phyloP scores from a whole-genome alignment of 2,329 filamentous ascomycete genomes.

The Ambrosiella xylebori region DNA sequence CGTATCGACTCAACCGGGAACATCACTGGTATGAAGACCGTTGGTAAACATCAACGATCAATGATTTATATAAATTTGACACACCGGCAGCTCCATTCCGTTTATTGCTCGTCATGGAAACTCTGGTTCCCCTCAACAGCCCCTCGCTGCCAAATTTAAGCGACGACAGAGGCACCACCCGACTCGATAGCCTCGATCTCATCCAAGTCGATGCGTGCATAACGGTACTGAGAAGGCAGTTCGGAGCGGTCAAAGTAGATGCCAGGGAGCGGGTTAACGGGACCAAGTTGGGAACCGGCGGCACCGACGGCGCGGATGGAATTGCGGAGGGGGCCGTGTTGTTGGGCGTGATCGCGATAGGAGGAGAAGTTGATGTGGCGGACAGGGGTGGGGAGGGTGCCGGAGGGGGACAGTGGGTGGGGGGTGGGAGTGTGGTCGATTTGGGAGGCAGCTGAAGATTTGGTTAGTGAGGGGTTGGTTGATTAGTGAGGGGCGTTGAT shows the following conservation, averaged over 20 bases:
- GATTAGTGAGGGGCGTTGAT: neutral
- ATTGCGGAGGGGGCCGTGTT: constrained; percentile 58
- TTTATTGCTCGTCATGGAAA: no score
- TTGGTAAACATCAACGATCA: no score
- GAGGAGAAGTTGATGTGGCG: constrained; percentile 49
- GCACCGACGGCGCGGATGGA: constrained; percentile 36
- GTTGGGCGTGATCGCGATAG: constrained; percentile 62
- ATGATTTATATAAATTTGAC: no score
- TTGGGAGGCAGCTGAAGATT: constrained; percentile 31
- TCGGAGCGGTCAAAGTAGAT: constrained; percentile 79
- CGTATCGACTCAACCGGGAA: no score
- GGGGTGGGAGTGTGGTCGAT: constrained; percentile 57
- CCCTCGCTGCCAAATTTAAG: constrained; percentile 2
- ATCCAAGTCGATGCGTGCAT: constrained; percentile 51
- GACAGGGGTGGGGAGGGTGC: constrained; percentile 39
- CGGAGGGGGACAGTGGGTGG: constrained; percentile 54
- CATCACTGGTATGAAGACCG: no score
- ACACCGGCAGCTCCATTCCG: no score
- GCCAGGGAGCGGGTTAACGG: constrained; percentile 53
- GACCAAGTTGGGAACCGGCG: constrained; percentile 53
- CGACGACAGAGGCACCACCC: constrained; percentile 50
- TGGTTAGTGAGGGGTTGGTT: constrained; percentile 15
- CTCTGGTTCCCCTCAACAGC: neutral
- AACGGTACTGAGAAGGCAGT: constrained; percentile 68
- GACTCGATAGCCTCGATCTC: constrained; percentile 97